Evolutionary conservation across 345 rosid species (phyloP), one percentile per base, ranked within the genome.

Genomic region (Hibiscus syriacus): DNA sequence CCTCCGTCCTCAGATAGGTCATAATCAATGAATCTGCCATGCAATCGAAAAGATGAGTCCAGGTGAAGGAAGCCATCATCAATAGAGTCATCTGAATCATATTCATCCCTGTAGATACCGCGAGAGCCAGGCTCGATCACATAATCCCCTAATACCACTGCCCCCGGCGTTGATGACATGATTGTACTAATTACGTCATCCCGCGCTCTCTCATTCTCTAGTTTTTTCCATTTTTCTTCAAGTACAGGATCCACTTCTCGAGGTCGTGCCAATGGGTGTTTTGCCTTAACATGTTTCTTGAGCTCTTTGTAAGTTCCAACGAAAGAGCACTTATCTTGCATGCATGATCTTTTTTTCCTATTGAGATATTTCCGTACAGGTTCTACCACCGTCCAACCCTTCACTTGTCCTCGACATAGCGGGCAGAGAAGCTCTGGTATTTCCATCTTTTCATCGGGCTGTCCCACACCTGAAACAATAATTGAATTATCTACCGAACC

Each of bases 111-210:
- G 38, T 49, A 49, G 19, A 66, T 30, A 39, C 71, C 64, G 4
- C 29, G 64, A 64, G 71, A 72, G 13, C 78, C 80, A 19, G 89
- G 90, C 74, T 92, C 96, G 22, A 92, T 84, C 77, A 92, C 96
- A 71, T 87, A 92, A 77, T 92, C 95, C 32, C 96, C 98, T 46
- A 90, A 53, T 62, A 92, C 87, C 55, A 85, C 56, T n/a, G n/a
- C n/a, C n/a, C n/a, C n/a, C n/a, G n/a, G n/a, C n/a, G n/a, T n/a
- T n/a, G n/a, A n/a, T n/a, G n/a, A n/a, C n/a, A n/a, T n/a, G n/a
- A n/a, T n/a, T n/a, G n/a, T n/a, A n/a, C n/a, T n/a, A n/a, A n/a
- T n/a, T n/a, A n/a, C n/a, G n/a, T n/a, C n/a, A n/a, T n/a, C n/a
- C n/a, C n/a, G n/a, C n/a, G n/a, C n/a, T n/a, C n/a, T n/a, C n/a